A percentile compares a stretch with the other conserved stretches of the same genome.
Conservation (phyloP, 148 eudicot genomes). For the Chenopodium album region DNA sequence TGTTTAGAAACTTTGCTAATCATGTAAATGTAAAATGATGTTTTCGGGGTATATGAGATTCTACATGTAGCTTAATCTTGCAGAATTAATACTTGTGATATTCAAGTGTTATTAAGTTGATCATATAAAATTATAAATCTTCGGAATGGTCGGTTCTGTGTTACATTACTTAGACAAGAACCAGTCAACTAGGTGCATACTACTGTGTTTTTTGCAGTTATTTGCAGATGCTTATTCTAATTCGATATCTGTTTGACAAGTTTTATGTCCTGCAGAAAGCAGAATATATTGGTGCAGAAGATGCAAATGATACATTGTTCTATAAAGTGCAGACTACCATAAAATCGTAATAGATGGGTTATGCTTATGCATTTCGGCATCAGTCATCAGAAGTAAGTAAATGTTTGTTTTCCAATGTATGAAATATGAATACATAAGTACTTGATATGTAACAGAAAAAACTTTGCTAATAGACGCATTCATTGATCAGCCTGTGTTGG, state of each 20-base stretch:
- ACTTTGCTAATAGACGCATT: background rate
- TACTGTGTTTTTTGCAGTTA: background rate
- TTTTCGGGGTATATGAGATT: background rate
- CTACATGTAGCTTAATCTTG: too few species aligned
- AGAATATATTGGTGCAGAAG: too few species aligned
- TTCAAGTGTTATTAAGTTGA: background rate
- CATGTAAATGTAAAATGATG: background rate
- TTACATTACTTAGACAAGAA: background rate
- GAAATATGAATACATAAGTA: background rate
- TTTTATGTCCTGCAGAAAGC: background rate
- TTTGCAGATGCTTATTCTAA: background rate
- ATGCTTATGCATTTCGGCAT: background rate
- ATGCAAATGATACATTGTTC: background rate
- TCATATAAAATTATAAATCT: background rate
- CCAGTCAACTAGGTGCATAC: background rate
- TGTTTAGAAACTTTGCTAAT: background rate
- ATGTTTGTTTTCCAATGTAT: background rate
- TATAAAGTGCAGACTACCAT: background rate
- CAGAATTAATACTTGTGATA: background rate
- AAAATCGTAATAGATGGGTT: background rate
- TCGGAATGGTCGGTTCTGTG: background rate
- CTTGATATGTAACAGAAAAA: background rate
- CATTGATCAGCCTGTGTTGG: background rate
- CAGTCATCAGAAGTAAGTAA: conserved; percentile 27
- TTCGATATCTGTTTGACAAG: too few species aligned